Evolutionary conservation across 768 basidiomycete species (phyloP), one percentile per base, ranked within the genome.

Genomic region (Tulasnella sp.): DNA sequence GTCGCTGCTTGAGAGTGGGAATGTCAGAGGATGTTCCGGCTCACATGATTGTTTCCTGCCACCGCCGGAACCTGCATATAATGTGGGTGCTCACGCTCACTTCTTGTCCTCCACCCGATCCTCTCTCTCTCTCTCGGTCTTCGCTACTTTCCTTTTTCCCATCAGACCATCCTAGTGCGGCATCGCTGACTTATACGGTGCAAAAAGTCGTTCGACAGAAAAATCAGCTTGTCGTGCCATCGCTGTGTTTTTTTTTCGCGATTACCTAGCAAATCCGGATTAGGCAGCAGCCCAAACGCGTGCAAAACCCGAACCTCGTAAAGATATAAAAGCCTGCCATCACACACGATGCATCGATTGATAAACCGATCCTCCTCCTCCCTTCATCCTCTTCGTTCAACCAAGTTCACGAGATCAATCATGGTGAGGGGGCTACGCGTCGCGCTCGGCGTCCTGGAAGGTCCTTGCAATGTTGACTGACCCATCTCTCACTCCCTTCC

Each of bases 391-490:
- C 69, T 74, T 72, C 77, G 69, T 77, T 70, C 71, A 39, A 54
- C 68, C 17, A 67, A 58, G 40, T 67, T 79, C 22, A 34, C 74
- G 40, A 77, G 79, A 29, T 76, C 79, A 68, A 76, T 78, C 74
- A 79, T 79, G 79, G 79, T 78, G 37, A 76, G 79, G 76, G 25
- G 36, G 25, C 29, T 37, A 37, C 69, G 39, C 58, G 29, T 37
- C 31, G 64, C 19, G 7, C 42, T 39, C 19, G 25, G 29, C 69
- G 69, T 76, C 69, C 36, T 40, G n/a, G 38, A 22, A 3, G 37
- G 39, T 42, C 67, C 58, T 64, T 64, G 58, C 58, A 64, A 64
- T 64, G 31, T 64, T 49, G 75, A 76, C 25, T 39, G 73, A 74
- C 54, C 52, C 34, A 34, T 38, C 36, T n/a, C 37, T 17, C 40